Base-by-base conservation (phyloP, 805 yeast species). In the Candida manassasensis region DNA sequence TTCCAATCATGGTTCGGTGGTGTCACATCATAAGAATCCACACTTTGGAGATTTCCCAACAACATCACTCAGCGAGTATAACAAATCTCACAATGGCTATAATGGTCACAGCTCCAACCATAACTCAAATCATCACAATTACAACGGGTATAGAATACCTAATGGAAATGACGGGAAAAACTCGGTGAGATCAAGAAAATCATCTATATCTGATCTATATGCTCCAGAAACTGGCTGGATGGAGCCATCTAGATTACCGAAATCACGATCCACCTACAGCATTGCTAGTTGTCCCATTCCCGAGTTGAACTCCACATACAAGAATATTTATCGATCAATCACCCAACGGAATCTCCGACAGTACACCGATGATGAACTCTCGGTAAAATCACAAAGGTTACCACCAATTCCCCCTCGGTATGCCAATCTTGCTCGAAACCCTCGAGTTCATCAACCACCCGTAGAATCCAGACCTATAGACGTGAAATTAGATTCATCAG, bases 201-300 rank as follows among this genome's bases (percentile, higher is more conserved):
- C 70, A 4, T 61, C 71, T 4, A 47, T 55, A 27, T 64, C 70
- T 45, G 71, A 67, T 21, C 47, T 68, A 27, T 66, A 71, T 44
- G 51, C 59, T 3, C 53, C 68, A 10, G 75, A 69, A 28, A 60
- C 69, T 13, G 68, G 64, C 37, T 74, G 79, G 79, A 72, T 73
- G 77, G 78, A 73, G 36, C 71, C 77, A 3, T 40, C 35, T 11
- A 29, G 28, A 16, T 27, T 44, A 4, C 39, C 52, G 2, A 52
- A 50, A 30, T 43, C 59, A 8, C 41, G 57, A 40, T 55, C 61
- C 11, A 45, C 40, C 17, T 49, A 53, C 34, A 52, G 56, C 36
- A 40, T 59, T 26, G 37, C 44, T 22, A 46, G 51, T 35, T 33
- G 40, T 18, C 33, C 35, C 19, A 43, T 38, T 21, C 34, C 39